A percentile compares a stretch with the other conserved stretches of the same genome.
phyloP scores from a whole-genome alignment of 148 eudicot genomes.

The Dianthus caryophyllus region DNA sequence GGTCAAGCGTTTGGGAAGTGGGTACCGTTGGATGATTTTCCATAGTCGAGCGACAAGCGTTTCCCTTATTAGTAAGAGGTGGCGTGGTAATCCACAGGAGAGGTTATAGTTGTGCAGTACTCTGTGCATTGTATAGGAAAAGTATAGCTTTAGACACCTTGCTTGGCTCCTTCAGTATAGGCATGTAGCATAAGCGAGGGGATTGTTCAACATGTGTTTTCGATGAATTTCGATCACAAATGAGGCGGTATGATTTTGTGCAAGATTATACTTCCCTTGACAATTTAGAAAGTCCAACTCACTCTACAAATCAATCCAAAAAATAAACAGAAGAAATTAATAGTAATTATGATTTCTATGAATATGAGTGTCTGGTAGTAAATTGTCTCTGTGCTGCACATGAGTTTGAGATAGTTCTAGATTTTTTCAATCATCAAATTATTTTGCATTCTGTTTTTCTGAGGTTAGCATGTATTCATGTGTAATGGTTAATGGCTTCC shows the following conservation, averaged over 20 bases:
- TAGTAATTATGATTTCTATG: no score
- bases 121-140: slow-evolving; percentile 32
- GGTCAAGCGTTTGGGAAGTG: no score
- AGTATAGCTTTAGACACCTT: slow-evolving; percentile 21
- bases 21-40: slow-evolving; percentile 3
- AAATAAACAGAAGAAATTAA: no score
- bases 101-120: slow-evolving; percentile 40
- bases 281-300: no score
- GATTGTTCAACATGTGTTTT: slow-evolving; percentile 28
- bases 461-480: not conserved
- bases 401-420: no score
- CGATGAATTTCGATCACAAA: not conserved
- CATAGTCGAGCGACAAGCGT: slow-evolving; percentile 49
- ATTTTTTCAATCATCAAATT: no score
- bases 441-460: not conserved
- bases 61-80: slow-evolving; percentile 44
- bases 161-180: not conserved
- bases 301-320: no score
- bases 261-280: no score
- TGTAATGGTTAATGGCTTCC: not conserved
- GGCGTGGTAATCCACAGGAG: slow-evolving; percentile 51
- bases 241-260: no score
- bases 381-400: no score
- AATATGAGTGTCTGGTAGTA: no score
- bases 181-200: slow-evolving; percentile 28